Conservation (phyloP, 805 yeast species). For the Yarrowia bubula region DNA sequence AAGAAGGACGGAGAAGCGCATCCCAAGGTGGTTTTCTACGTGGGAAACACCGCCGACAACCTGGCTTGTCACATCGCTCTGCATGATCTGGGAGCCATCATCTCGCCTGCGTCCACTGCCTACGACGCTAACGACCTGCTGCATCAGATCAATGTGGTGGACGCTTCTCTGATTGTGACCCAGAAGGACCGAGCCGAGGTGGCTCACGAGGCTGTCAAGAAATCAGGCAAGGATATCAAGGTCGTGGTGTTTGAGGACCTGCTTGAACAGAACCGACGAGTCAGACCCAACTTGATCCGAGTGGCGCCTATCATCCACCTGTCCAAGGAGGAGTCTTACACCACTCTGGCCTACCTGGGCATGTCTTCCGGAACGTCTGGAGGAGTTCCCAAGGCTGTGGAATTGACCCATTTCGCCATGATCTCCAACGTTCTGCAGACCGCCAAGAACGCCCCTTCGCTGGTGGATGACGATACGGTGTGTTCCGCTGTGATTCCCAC, state of each 20-base stretch:
- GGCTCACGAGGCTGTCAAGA: constrained; percentile 41
- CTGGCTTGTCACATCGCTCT: constrained; percentile 12
- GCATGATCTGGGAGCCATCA: constrained; percentile 14
- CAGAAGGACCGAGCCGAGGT: constrained; percentile 6
- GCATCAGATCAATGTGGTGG: constrained; percentile 28
- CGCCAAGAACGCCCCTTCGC: constrained; percentile 41
- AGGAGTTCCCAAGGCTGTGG: constrained; percentile 76
- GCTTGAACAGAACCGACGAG: constrained; percentile 9
- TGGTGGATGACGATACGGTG: constrained; percentile 46
- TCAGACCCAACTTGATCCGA: constrained; percentile 13
- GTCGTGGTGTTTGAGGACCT: constrained; percentile 19
- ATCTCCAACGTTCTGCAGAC: constrained; percentile 39
- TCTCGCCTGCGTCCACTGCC: constrained; percentile 18
- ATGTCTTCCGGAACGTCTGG: constrained; percentile 40
- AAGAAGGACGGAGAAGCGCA: constrained; percentile 1
- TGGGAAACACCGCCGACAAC: constrained; percentile 12
- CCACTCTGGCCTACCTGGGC: constrained; percentile 36
- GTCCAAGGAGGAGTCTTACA: background rate
- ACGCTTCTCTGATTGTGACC: constrained; percentile 3
- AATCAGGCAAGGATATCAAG: constrained; percentile 39
- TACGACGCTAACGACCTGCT: constrained; percentile 17
- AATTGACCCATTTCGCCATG: constrained; percentile 57
- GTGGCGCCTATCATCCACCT: constrained; percentile 12
- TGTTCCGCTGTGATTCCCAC: constrained; percentile 35
- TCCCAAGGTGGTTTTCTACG: constrained; percentile 18